Percentiles rank a stretch among this genome's conserved stretches.
Conservation (phyloP, 2,329 filamentous ascomycete species). For the Lasiodiplodia hormozganensis region DNA sequence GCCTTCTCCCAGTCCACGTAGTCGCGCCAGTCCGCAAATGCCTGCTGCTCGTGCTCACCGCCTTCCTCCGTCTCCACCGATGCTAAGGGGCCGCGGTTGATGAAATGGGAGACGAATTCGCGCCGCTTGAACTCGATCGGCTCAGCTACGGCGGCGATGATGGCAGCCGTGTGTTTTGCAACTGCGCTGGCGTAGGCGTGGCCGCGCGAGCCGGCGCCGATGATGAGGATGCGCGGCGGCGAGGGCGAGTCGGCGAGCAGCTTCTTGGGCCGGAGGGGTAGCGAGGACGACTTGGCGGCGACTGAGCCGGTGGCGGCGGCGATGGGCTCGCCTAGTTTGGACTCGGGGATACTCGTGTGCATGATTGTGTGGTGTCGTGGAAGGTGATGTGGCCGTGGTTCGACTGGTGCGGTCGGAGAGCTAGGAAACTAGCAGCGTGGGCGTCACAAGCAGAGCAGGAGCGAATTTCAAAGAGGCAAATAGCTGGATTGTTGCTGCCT, state of each 20-base stretch:
- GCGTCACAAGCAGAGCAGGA: conserved; percentile 1
- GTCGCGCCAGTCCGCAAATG: conserved; percentile 74
- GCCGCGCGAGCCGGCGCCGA: conserved; percentile 49
- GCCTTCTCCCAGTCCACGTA: conserved; percentile 75
- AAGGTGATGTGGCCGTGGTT: background rate
- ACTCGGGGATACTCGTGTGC: background rate
- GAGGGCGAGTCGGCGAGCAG: conserved; percentile 20
- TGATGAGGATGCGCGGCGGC: conserved; percentile 41
- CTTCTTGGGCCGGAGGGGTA: conserved; percentile 6
- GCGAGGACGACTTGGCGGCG: background rate
- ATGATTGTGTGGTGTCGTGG: conserved; percentile 1
- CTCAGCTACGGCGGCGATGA: conserved; percentile 81
- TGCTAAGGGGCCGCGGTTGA: conserved; percentile 58
- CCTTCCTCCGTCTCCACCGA: conserved; percentile 60
- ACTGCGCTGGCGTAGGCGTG: conserved; percentile 44
- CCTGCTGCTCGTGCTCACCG: background rate
- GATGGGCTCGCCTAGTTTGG: conserved; percentile 3
- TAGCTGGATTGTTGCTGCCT: background rate
- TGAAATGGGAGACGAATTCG: conserved; percentile 72
- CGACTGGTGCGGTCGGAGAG: background rate
- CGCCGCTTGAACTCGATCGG: conserved; percentile 78
- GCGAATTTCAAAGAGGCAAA: background rate
- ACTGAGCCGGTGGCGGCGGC: background rate
- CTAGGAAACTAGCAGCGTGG: background rate
- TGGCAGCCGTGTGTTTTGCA: conserved; percentile 51